Percentiles rank a stretch among this genome's conserved stretches.
phyloP scores from a whole-genome alignment of 768 basidiomycete species.

The Leccinum pellstonianum region DNA sequence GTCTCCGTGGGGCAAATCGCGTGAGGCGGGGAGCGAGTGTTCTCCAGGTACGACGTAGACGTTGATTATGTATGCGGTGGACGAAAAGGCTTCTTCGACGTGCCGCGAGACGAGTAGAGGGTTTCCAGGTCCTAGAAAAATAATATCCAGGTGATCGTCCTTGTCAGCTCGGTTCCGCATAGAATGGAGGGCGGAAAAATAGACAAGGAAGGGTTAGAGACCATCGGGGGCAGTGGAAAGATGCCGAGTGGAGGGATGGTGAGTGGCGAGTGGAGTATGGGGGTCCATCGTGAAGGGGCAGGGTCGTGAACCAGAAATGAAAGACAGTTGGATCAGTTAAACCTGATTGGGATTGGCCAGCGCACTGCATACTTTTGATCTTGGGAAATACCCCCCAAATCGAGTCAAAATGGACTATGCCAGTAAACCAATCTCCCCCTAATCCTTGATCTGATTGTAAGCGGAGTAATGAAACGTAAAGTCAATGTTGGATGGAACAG shows the following conservation, averaged over 20 bases:
- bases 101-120: constrained; percentile 66
- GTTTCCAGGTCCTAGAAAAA: constrained; percentile 64
- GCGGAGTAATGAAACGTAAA: too few species aligned
- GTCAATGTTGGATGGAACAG: too few species aligned
- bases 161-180: neutral
- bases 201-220: neutral
- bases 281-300: neutral
- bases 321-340: neutral
- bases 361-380: too few species aligned
- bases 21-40: constrained; percentile 44
- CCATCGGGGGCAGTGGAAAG: neutral
- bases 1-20: constrained; percentile 40
- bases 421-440: too few species aligned
- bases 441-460: too few species aligned
- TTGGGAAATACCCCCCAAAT: too few species aligned
- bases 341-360: too few species aligned
- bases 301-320: constrained; percentile 2
- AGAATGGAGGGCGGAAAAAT: neutral
- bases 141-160: neutral
- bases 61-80: constrained; percentile 54
- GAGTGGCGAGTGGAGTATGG: neutral
- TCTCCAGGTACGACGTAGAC: constrained; percentile 56
- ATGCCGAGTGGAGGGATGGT: neutral
- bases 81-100: constrained; percentile 55
- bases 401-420: too few species aligned